Evolutionary conservation across 192 early-diverging fungal species (phyloP).

Genomic region (Umbelopsis vinacea): DNA sequence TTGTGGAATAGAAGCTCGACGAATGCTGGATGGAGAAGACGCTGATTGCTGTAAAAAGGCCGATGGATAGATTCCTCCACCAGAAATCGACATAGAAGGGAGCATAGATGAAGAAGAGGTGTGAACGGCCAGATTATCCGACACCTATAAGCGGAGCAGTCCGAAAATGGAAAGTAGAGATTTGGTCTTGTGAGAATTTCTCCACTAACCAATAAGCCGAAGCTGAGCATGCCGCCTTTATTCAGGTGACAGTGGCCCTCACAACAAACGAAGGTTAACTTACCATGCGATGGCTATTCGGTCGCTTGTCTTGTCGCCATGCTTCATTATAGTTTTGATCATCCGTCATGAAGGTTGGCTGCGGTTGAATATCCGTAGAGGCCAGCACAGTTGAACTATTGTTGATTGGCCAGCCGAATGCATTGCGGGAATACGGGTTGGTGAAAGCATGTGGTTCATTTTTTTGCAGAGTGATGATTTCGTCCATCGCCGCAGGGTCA

Average conservation of each 20-base stretch:
- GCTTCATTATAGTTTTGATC: constrained; percentile 2
- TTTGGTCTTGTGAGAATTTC: constrained; percentile 24
- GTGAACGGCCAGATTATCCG: constrained; percentile 23
- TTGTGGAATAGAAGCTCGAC: constrained; percentile 4
- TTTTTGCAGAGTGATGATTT: constrained; percentile 18
- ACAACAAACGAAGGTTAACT: not conserved
- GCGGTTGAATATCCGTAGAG: constrained; percentile 14
- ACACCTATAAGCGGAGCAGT: constrained; percentile 18
- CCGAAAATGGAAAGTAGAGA: constrained; percentile 19
- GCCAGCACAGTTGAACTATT: not conserved
- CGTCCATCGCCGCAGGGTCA: not conserved
- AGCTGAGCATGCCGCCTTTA: constrained; percentile 12
- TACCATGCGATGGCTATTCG: not conserved
- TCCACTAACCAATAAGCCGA: constrained; percentile 16
- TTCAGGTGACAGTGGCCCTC: constrained; percentile 7
- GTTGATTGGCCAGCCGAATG: constrained; percentile 16
- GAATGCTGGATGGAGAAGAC: not conserved
- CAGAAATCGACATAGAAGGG: not conserved
- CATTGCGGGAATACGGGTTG: constrained; percentile 8
- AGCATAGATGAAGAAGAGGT: constrained; percentile 25
- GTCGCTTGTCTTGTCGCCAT: constrained; percentile 14
- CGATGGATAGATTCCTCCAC: constrained; percentile 12
- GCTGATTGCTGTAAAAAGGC: not conserved
- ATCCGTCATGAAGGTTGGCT: constrained; percentile 4
- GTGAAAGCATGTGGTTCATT: constrained; percentile 16